phyloP scores from a whole-genome alignment of 169 alveolate species.

The Plasmodium gallinaceum region DNA sequence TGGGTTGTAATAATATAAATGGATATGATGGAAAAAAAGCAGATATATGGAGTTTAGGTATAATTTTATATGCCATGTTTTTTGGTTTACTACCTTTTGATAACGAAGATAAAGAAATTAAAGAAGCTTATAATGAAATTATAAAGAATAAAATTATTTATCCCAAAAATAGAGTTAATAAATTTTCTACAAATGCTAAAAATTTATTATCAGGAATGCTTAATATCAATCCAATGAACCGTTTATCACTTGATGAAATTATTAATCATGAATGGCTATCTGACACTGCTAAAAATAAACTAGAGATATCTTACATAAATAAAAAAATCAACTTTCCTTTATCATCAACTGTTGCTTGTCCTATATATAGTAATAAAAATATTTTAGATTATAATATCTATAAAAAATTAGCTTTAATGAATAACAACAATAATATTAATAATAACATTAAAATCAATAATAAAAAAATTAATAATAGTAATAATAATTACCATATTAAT shows the following conservation, averaged over 20 bases:
- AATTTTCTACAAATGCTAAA: constrained; percentile 33
- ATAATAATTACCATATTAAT: neutral
- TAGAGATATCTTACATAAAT: constrained; percentile 60
- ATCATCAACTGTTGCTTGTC: constrained; percentile 67
- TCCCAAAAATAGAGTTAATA: constrained; percentile 74
- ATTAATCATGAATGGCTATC: constrained; percentile 81
- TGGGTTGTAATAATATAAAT: constrained; percentile 83
- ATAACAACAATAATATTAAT: constrained; percentile 13
- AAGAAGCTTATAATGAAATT: constrained; percentile 79
- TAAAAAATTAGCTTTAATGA: constrained; percentile 23
- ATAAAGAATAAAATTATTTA: constrained; percentile 72
- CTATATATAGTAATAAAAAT: constrained; percentile 27
- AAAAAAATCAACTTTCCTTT: constrained; percentile 70
- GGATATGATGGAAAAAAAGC: constrained; percentile 95
- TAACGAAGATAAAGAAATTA: constrained; percentile 85
- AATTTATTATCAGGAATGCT: constrained; percentile 79
- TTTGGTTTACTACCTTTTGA: constrained; percentile 98
- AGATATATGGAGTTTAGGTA: constrained; percentile 98
- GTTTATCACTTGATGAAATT: constrained; percentile 80
- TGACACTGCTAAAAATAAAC: constrained; percentile 55
- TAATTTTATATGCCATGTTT: constrained; percentile 96
- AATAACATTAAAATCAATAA: neutral
- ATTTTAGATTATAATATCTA: constrained; percentile 29
- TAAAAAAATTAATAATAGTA: neutral
- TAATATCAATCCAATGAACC: constrained; percentile 77